Evolutionary conservation across 164 flowering plant genomes (phyloP), one percentile per base, ranked within the genome.

Genomic region (Protea cynaroides): DNA sequence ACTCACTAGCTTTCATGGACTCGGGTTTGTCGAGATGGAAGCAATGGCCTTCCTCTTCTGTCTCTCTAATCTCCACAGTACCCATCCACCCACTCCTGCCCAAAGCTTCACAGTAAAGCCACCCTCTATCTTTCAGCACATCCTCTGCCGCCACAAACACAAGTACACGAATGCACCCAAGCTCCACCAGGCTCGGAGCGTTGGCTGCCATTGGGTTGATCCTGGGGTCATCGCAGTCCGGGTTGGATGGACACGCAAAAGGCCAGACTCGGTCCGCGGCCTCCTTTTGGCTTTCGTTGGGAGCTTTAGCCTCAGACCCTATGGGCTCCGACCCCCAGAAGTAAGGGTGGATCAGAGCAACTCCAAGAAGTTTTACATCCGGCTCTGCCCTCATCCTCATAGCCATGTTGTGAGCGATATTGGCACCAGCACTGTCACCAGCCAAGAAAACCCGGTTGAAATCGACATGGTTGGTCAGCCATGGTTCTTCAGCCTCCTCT

Each of bases 101-200:
- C 79, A 87, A 56, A 5, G 67, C 63, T 17, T 82, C 83, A 36
- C 74, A 72, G 40, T 85, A 85, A 43, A 71, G 38, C 70, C 54
- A 17, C 52, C 88, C 89, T 51, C 84, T 72, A 0, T 79, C 85
- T 65, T 74, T 73, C 67, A 85, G 4, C 7, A 78, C 52, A 47
- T 85, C 94, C n/a, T 72, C 76, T 74, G 69, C 86, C 2, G 87
- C 82, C 0, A 86, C 83, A 37, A 73, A 64, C 7, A 82, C 78
- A 19, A 88, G 37, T 51, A 84, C 69, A 24, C 65, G 68, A 1
- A 67, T 62, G 53, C 94, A 80, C 0, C 68, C 82, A 69, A 85
- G 15, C 2, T 62, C 62, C 6, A 54, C 52, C 2, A 83, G 25
- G 15, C 67, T 65, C 19, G 84, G 80, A 0, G 81, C 66, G n/a